These are phyloP conservation scores for Nicotiana tomentosiformis DNA, from an alignment of 257 asterid species.

Conservation along the genomic window DNA sequence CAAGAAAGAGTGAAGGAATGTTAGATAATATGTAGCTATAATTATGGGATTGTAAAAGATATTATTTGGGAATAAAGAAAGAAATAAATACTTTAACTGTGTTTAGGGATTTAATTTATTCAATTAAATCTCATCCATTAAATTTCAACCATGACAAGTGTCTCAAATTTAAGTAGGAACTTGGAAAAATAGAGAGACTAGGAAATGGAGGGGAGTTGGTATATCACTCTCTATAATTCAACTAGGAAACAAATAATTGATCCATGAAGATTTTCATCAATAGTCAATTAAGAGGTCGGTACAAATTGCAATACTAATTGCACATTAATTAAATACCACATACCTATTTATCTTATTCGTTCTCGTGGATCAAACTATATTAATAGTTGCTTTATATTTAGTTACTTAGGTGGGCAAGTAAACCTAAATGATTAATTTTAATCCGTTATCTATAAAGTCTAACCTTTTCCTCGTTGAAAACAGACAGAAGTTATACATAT, in stretches of 20 bases:
- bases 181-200: too few relatives aligned
- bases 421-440: constrained; percentile 18
- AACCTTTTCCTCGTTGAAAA: constrained; percentile 16
- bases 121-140: too few relatives aligned
- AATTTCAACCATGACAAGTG: too few relatives aligned
- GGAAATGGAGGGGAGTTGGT: too few relatives aligned
- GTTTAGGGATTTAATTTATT: too few relatives aligned
- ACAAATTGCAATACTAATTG: neutral
- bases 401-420: constrained; percentile 25
- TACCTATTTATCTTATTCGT: neutral
- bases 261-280: neutral
- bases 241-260: neutral
- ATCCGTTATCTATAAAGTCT: constrained; percentile 21
- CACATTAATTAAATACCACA: neutral
- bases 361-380: neutral
- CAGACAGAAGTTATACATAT: neutral
- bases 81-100: too few relatives aligned
- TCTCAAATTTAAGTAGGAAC: too few relatives aligned
- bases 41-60: too few relatives aligned
- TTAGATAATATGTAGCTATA: too few relatives aligned
- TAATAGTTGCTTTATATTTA: neutral
- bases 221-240: neutral
- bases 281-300: neutral
- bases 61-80: too few relatives aligned
- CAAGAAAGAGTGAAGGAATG: too few relatives aligned